Evolutionary conservation across 1,139 yeast species (phyloP).

Genomic region (Geotrichum macrosporum): DNA sequence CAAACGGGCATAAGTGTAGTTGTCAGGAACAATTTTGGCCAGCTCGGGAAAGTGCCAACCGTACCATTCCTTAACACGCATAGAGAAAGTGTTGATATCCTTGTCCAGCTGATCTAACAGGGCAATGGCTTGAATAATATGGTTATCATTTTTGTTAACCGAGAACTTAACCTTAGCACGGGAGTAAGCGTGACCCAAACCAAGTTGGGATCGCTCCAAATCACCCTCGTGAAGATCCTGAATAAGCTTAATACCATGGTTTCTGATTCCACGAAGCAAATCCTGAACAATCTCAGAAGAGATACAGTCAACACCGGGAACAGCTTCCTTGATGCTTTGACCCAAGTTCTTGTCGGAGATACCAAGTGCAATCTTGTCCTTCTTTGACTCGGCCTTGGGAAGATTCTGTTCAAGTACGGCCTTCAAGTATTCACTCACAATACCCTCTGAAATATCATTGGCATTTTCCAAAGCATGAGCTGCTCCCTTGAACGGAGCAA

Average conservation of each 20-base stretch:
- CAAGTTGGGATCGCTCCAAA: constrained; percentile 95
- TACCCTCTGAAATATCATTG: constrained; percentile 95
- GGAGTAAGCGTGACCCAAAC: constrained; percentile 98
- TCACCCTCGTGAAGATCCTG: constrained; percentile 94
- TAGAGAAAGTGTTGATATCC: constrained; percentile 94
- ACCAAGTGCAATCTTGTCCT: constrained; percentile 62
- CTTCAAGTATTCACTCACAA: constrained; percentile 87
- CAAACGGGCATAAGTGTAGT: constrained; percentile 70
- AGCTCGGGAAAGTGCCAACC: constrained; percentile 99
- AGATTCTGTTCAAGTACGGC: constrained; percentile 83
- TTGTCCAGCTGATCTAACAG: constrained; percentile 93
- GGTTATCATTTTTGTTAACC: constrained; percentile 97
- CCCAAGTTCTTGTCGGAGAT: constrained; percentile 94
- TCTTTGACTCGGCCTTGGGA: constrained; percentile 75
- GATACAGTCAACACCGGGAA: constrained; percentile 86
- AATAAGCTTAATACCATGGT: constrained; percentile 80
- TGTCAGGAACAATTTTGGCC: constrained; percentile 94
- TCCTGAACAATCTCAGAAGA: constrained; percentile 93
- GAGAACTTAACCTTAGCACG: constrained; percentile 98
- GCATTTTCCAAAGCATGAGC: constrained; percentile 99
- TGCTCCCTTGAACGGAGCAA: constrained; percentile 98
- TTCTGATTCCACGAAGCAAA: constrained; percentile 89
- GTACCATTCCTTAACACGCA: constrained; percentile 98
- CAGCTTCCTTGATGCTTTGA: constrained; percentile 87
- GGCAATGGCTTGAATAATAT: constrained; percentile 97